Conservation (phyloP, 495 filamentous ascomycete species). For the Neurospora sp. region DNA sequence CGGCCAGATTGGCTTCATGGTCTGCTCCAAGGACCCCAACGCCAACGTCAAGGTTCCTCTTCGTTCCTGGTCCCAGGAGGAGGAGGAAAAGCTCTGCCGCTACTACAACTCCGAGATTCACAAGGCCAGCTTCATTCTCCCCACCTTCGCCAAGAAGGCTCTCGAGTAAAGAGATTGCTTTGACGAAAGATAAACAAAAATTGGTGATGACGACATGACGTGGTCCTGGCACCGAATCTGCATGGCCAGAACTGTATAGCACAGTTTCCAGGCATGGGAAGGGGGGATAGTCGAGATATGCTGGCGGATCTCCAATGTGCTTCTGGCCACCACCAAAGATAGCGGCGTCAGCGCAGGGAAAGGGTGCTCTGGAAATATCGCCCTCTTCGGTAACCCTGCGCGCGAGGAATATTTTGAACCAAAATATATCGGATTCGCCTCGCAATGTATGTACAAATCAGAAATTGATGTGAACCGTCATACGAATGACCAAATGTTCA, state of each 20-base stretch:
- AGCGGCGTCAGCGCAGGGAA: not conserved
- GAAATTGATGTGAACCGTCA: not conserved
- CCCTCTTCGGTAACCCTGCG: not conserved
- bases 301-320: not conserved
- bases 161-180: slow-evolving; percentile 36
- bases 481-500: not conserved
- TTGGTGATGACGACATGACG: not conserved
- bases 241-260: not conserved
- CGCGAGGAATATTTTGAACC: not conserved
- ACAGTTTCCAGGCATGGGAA: not conserved
- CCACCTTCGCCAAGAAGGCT: slow-evolving; percentile 80
- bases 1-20: slow-evolving; percentile 99
- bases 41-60: slow-evolving; percentile 77
- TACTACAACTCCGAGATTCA: slow-evolving; percentile 98
- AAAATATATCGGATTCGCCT: not conserved
- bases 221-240: not conserved
- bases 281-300: not conserved
- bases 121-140: slow-evolving; percentile 84
- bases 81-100: slow-evolving; percentile 81
- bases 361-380: not conserved
- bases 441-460: not conserved
- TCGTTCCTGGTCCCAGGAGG: slow-evolving; percentile 67
- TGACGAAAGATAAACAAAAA: not conserved
- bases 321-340: not conserved
- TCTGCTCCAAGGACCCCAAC: slow-evolving; percentile 87